A percentile compares a stretch with the other conserved stretches of the same genome.
These are phyloP conservation scores for Cladosporium sp. DNA, from an alignment of 2,329 filamentous ascomycete genomes.

Conservation along the genomic window DNA sequence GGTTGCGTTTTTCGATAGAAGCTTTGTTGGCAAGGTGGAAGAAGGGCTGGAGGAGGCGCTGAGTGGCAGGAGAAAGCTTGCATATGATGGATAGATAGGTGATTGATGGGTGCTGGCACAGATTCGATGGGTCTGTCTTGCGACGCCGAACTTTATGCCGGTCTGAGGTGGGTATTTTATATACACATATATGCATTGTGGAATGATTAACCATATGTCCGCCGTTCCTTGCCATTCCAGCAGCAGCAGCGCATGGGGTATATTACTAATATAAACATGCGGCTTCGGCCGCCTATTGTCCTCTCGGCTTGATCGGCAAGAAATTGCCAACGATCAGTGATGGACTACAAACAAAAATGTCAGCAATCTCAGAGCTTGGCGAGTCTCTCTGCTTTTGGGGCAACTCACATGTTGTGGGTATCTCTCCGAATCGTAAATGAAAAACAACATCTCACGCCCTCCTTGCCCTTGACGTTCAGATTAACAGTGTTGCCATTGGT, in stretches of 20 bases:
- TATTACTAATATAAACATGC: background rate
- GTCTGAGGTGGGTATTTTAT: background rate
- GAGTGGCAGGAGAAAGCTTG: conserved; percentile 19
- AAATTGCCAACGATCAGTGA: conserved; percentile 97
- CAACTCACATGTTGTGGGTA: conserved; percentile 87
- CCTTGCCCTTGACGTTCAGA: conserved; percentile 4
- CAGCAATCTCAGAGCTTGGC: background rate
- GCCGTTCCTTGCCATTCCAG: background rate
- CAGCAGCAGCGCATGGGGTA: background rate
- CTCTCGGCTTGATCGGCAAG: conserved; percentile 66
- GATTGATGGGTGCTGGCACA: background rate
- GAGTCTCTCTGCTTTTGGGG: conserved; percentile 27
- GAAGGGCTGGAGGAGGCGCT: conserved; percentile 25
- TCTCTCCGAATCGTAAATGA: conserved; percentile 95
- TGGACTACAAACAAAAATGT: conserved; percentile 58
- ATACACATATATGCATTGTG: conserved; percentile 1
- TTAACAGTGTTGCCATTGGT: background rate
- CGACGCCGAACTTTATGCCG: background rate
- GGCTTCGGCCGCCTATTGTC: conserved; percentile 29
- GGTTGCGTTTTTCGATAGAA: conserved; percentile 54
- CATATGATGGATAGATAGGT: conserved; percentile 3
- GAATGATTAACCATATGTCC: background rate
- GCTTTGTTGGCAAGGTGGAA: conserved; percentile 36
- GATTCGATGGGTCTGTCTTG: background rate
- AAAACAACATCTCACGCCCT: conserved; percentile 74